These are phyloP conservation scores for Wickerhamiella kurtzmanii DNA, from an alignment of 805 yeast genomes.

Conservation along the genomic window DNA sequence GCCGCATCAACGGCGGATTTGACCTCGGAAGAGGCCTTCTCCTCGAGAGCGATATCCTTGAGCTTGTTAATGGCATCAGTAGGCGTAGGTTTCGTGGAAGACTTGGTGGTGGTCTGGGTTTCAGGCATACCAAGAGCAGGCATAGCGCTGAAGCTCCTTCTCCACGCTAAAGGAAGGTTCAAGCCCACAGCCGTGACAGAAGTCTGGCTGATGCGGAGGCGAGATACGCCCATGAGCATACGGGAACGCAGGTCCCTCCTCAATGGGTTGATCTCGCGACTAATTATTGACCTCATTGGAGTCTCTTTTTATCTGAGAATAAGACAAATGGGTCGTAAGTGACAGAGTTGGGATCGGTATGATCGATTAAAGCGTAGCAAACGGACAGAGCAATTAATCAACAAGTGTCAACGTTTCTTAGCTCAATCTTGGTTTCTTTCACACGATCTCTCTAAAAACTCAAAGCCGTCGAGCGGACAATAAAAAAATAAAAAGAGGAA, in stretches of 20 bases:
- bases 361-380: too few species aligned
- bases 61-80: neutral
- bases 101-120: neutral
- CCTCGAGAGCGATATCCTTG: neutral
- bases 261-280: neutral
- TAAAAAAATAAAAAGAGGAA: too few species aligned
- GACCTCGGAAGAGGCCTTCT: neutral
- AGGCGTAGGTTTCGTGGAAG: neutral
- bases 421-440: too few species aligned
- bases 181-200: neutral
- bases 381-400: too few species aligned
- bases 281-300: neutral
- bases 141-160: neutral
- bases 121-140: neutral
- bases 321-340: too few species aligned
- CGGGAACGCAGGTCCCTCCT: neutral
- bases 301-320: too few species aligned
- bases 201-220: neutral
- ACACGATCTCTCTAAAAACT: too few species aligned
- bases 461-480: too few species aligned
- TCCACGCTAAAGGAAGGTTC: neutral
- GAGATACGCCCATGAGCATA: neutral
- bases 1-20: neutral
- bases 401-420: too few species aligned
- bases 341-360: too few species aligned